Conservation (phyloP, 495 filamentous ascomycete species). For the Penicillium malachiteum region DNA sequence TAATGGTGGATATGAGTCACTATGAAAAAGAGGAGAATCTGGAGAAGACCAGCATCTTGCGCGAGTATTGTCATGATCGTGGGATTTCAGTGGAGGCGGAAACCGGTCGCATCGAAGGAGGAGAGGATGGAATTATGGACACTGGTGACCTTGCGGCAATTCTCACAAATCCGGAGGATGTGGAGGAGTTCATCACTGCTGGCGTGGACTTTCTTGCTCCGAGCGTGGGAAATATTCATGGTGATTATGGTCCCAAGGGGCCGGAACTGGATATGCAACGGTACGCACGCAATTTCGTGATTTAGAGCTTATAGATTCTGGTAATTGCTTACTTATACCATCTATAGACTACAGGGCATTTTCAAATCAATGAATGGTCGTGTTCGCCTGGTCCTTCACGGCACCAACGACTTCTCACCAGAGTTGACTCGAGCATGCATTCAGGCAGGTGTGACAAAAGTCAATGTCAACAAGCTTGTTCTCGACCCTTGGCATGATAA, state of each 20-base stretch:
- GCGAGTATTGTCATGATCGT: slow-evolving; percentile 60
- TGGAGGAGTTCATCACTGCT: slow-evolving; percentile 63
- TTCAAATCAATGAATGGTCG: slow-evolving; percentile 35
- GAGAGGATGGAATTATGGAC: slow-evolving; percentile 76
- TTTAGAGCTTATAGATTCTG: neutral
- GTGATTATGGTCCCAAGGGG: slow-evolving; percentile 65
- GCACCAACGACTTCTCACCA: slow-evolving; percentile 64
- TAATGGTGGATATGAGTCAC: slow-evolving; percentile 73
- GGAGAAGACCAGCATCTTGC: slow-evolving; percentile 58
- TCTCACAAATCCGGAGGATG: slow-evolving; percentile 67
- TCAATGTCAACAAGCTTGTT: slow-evolving; percentile 74
- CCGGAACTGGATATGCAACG: slow-evolving; percentile 64
- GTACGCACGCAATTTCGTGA: slow-evolving; percentile 5
- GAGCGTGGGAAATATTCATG: slow-evolving; percentile 77
- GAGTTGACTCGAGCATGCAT: slow-evolving; percentile 58
- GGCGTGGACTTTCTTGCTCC: slow-evolving; percentile 75
- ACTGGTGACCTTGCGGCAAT: slow-evolving; percentile 62
- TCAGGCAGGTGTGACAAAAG: slow-evolving; percentile 61
- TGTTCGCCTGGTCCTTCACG: slow-evolving; percentile 67
- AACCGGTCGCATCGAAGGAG: slow-evolving; percentile 71
- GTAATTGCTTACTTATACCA: neutral
- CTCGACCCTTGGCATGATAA: slow-evolving; percentile 59
- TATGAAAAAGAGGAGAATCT: slow-evolving; percentile 75
- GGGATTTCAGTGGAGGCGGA: slow-evolving; percentile 71
- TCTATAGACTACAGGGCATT: slow-evolving; percentile 14